Evolutionary conservation across 495 filamentous ascomycete species (phyloP).

Genomic region (Lentithecium fluviatile): DNA sequence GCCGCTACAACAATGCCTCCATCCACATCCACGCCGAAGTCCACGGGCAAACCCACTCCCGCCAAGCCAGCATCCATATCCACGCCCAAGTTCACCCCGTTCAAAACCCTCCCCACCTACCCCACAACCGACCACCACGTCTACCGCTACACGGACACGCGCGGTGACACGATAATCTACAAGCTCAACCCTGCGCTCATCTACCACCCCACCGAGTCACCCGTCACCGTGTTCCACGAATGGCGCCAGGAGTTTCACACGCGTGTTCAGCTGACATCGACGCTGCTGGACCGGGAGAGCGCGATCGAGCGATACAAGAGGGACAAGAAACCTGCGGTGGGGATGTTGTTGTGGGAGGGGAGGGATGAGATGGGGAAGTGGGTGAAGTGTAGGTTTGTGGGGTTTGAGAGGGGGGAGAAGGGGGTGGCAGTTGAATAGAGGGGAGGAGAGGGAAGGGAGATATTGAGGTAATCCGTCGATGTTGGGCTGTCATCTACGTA

Average conservation of each 20-base stretch:
- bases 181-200: slow-evolving; percentile 90
- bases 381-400: not conserved
- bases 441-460: not conserved
- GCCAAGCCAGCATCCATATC: too few species aligned
- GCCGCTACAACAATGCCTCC: too few species aligned
- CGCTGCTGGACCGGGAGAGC: not conserved
- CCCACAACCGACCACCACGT: not conserved
- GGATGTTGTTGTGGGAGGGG: not conserved
- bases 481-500: too few species aligned
- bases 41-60: too few species aligned
- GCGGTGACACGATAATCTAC: slow-evolving; percentile 86
- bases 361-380: not conserved
- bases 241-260: not conserved
- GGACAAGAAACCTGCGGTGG: not conserved
- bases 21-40: too few species aligned
- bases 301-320: not conserved
- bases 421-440: not conserved
- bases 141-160: slow-evolving; percentile 43
- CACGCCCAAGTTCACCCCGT: too few species aligned
- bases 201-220: slow-evolving; percentile 41
- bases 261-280: not conserved
- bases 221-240: not conserved
- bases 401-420: not conserved
- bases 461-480: too few species aligned
- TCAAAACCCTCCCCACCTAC: not conserved